Conservation (phyloP, 768 basidiomycete genomes). For the Pleurotus cornucopiae region DNA sequence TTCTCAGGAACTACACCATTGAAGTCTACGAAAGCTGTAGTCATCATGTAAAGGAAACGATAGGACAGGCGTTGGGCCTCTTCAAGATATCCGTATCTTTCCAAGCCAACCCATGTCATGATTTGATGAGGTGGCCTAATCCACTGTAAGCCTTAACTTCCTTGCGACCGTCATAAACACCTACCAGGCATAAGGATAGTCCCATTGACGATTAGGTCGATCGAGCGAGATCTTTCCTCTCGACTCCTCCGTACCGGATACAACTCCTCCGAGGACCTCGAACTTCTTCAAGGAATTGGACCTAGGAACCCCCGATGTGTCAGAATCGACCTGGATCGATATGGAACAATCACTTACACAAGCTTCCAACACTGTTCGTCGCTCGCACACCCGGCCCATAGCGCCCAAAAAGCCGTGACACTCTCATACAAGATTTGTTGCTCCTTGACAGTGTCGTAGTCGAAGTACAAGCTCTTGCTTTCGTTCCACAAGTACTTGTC, state of each 20-base stretch:
- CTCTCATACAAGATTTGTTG: slow-evolving; percentile 94
- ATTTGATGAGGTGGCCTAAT: slow-evolving; percentile 94
- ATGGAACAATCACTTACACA: slow-evolving; percentile 35
- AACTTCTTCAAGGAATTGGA: slow-evolving; percentile 90
- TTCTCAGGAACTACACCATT: slow-evolving; percentile 99
- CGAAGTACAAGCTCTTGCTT: slow-evolving; percentile 89
- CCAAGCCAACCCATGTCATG: slow-evolving; percentile 96
- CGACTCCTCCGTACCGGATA: slow-evolving; percentile 95
- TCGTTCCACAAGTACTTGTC: slow-evolving; percentile 98
- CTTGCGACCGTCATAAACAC: slow-evolving; percentile 31
- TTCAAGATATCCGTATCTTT: slow-evolving; percentile 92
- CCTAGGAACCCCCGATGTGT: too few relatives aligned
- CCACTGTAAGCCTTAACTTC: neutral
- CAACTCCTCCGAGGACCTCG: slow-evolving; percentile 91
- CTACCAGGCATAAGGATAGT: slow-evolving; percentile 69
- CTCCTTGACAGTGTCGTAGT: slow-evolving; percentile 91
- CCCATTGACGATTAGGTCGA: slow-evolving; percentile 98
- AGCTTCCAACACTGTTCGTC: slow-evolving; percentile 93
- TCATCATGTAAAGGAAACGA: slow-evolving; percentile 99
- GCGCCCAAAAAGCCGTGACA: slow-evolving; percentile 93
- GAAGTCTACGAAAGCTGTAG: slow-evolving; percentile 91
- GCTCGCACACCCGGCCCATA: slow-evolving; percentile 97
- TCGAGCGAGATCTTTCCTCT: slow-evolving; percentile 94
- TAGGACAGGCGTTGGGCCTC: slow-evolving; percentile 93
- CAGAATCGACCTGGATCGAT: too few relatives aligned